Evolutionary conservation across 208 protist species (phyloP), one percentile per base, ranked within the genome.

Genomic region (Acanthamoeba sp.): DNA sequence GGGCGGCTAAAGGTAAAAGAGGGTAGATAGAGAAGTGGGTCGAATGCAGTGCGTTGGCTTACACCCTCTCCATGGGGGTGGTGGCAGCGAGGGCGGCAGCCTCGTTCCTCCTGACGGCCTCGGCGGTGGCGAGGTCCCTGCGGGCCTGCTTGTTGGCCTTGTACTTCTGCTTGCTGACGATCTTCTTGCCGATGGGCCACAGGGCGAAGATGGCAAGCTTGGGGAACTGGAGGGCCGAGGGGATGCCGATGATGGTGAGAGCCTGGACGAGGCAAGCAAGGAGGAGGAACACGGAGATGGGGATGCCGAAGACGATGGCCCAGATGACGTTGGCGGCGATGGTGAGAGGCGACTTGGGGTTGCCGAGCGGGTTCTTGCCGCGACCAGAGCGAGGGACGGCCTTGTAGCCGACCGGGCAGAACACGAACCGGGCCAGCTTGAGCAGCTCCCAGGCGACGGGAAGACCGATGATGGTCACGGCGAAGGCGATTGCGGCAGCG

Each of bases 311-410:
- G 73, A 84, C 48, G 73, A 84, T 45, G 40, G 73, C 73, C 73
- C 73, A 84, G 73, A 84, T 52, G 73, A 84, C n/a, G 73, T 84
- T 84, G 73, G 73, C 73, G 42, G 73, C 73, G 73, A 84, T 84
- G 73, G 73, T 84, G 16, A 84, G 34, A 1, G 73, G 73, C 73
- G 73, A 84, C 20, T 52, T 45, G 38, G 73, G 73, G 73, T 84
- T 84, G 40, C 18, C 4, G 38, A 84, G 40, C 3, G 73, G 73
- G 42, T 84, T 84, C 73, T 84, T 84, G 34, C 73, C 73, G 7
- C 73, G 73, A 38, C 73, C 73, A 4, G 73, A 52, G 9, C 22
- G 9, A 9, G 73, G 40, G 38, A 84, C 42, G 38, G 73, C 73
- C 73, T 84, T 84, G 73, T 84, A 84, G 38, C 73, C 73, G 73